Evolutionary conservation across 768 basidiomycete genomes (phyloP).

Genomic region (Leccinum disarticulatum): DNA sequence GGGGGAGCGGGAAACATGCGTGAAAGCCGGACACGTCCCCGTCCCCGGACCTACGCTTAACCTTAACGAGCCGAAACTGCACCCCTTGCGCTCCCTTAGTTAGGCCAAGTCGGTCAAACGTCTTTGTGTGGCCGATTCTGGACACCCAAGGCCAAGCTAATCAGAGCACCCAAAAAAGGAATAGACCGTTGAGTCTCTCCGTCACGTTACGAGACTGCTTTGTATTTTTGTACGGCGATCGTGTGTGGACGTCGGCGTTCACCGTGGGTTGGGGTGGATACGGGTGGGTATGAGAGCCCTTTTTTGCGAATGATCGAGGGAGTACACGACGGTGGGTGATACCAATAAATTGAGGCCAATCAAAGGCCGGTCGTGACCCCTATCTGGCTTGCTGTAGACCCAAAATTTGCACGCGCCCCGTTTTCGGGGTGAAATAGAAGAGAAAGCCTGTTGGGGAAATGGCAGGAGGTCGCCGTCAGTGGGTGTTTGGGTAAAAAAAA

Average conservation of each 20-base stretch:
- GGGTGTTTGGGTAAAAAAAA: not conserved
- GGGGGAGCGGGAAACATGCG: not conserved
- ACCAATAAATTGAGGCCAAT: not conserved
- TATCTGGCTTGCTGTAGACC: conserved; percentile 12
- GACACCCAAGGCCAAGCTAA: not conserved
- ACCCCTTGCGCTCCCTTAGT: not conserved
- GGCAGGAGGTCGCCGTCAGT: not conserved
- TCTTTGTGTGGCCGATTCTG: not conserved
- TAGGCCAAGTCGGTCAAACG: not conserved
- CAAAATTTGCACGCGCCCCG: not conserved
- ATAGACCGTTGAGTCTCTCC: not conserved
- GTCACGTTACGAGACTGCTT: not conserved
- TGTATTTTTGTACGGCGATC: not conserved
- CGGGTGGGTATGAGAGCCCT: not conserved
- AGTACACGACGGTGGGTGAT: not conserved
- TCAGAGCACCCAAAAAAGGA: not conserved
- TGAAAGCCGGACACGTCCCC: not conserved
- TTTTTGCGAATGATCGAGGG: not conserved
- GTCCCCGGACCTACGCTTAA: not conserved
- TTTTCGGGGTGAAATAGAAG: not conserved
- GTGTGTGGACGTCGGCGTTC: not conserved
- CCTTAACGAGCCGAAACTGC: not conserved
- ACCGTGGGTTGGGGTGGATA: not conserved
- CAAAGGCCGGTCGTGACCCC: not conserved
- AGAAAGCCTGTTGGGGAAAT: not conserved